Conservation (phyloP, 2,329 filamentous ascomycete species). For the Chrysoporthe deuterocubensis region DNA sequence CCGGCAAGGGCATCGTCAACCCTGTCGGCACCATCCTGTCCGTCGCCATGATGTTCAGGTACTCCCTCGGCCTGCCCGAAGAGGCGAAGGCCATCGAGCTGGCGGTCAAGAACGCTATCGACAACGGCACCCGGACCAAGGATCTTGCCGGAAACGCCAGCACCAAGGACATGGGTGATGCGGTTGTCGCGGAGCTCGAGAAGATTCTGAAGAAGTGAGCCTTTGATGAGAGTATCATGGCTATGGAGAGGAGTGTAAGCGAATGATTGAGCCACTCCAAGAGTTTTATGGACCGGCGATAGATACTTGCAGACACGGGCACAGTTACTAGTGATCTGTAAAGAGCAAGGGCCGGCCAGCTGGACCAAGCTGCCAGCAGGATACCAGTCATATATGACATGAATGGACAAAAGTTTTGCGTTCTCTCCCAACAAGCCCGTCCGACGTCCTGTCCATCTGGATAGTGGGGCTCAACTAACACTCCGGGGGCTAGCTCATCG, state of each 20-base stretch:
- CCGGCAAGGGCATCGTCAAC: constrained; percentile 88
- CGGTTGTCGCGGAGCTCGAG: constrained; percentile 74
- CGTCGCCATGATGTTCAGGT: constrained; percentile 93
- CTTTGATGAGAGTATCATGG: neutral
- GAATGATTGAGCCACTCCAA: neutral
- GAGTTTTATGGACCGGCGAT: neutral
- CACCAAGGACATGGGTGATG: constrained; percentile 79
- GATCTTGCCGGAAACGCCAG: constrained; percentile 80
- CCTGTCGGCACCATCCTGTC: constrained; percentile 91
- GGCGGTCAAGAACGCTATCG: constrained; percentile 79
- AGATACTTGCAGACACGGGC: neutral
- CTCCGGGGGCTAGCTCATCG: neutral
- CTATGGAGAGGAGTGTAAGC: neutral
- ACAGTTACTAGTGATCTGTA: neutral
- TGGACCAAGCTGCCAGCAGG: neutral
- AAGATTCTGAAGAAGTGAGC: constrained; percentile 61
- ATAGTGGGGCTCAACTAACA: neutral
- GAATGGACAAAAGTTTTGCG: constrained; percentile 21
- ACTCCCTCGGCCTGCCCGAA: constrained; percentile 79
- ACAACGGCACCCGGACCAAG: constrained; percentile 76
- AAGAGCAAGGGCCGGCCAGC: too few species aligned
- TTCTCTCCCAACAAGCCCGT: neutral
- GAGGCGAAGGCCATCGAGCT: constrained; percentile 81
- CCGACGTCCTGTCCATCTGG: neutral
- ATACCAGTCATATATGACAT: neutral